phyloP scores from a whole-genome alignment of 371 early-diverging fungal genomes.

The Actinomucor elegans region DNA sequence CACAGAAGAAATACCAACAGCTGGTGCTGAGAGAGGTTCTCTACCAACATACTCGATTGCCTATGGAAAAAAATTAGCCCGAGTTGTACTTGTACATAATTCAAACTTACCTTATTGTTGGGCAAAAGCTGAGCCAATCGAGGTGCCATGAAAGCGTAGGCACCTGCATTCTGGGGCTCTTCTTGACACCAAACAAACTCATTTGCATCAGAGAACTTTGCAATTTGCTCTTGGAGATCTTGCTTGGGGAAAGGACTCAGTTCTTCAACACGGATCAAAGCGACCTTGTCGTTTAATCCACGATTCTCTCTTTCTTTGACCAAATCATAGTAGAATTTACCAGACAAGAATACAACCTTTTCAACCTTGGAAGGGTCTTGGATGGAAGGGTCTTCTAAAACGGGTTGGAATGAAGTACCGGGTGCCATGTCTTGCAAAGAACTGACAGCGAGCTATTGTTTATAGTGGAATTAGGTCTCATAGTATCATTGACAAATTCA shows the following conservation, averaged over 20 bases:
- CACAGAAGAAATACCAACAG: constrained; percentile 60
- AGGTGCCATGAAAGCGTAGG: constrained; percentile 85
- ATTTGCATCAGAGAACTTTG: constrained; percentile 59
- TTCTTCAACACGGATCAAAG: constrained; percentile 90
- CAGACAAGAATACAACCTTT: constrained; percentile 83
- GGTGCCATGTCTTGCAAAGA: constrained; percentile 80
- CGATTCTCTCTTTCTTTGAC: constrained; percentile 71
- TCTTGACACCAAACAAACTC: constrained; percentile 94
- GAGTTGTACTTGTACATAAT: too few relatives aligned
- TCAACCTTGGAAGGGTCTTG: constrained; percentile 49
- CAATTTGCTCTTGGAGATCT: constrained; percentile 64
- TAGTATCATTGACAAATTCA: too few relatives aligned
- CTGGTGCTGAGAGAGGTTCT: constrained; percentile 73
- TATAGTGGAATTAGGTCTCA: constrained; percentile 14
- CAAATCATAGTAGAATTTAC: constrained; percentile 92
- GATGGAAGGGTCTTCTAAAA: constrained; percentile 64
- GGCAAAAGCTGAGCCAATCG: constrained; percentile 76
- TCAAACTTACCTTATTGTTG: constrained; percentile 33
- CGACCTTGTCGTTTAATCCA: constrained; percentile 69
- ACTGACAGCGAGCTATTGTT: constrained; percentile 61
- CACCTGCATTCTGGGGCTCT: constrained; percentile 93
- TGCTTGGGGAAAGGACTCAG: constrained; percentile 90
- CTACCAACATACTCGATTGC: constrained; percentile 72
- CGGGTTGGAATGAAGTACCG: constrained; percentile 82
- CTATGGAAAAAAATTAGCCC: constrained; percentile 8